Evolutionary conservation across 2,329 filamentous ascomycete genomes (phyloP).

Genomic region (Aspergillus pseudoglaucus): DNA sequence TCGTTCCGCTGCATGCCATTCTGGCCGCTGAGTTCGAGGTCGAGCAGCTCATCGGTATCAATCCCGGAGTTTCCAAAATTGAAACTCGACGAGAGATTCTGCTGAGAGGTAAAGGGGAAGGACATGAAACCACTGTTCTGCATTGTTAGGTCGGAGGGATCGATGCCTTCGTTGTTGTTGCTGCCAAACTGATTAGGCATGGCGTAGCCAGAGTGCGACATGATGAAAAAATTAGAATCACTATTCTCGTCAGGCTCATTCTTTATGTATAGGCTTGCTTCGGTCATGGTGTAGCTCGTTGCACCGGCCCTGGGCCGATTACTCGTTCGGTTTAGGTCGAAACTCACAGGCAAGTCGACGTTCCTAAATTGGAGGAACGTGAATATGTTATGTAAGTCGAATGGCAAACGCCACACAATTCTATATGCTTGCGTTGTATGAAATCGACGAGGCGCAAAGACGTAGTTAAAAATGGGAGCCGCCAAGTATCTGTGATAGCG

Average conservation of each 20-base stretch:
- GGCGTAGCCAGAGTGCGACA: slow-evolving; percentile 44
- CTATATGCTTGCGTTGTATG: too few species aligned
- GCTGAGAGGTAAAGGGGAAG: slow-evolving; percentile 55
- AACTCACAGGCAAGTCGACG: not conserved
- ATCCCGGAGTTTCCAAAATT: slow-evolving; percentile 72
- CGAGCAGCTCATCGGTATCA: slow-evolving; percentile 81
- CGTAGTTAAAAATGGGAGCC: too few species aligned
- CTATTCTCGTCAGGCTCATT: slow-evolving; percentile 60
- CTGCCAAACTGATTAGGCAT: slow-evolving; percentile 49
- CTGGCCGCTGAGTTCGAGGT: slow-evolving; percentile 45
- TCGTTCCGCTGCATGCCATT: slow-evolving; percentile 30
- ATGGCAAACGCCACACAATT: too few species aligned
- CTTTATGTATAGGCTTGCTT: slow-evolving; percentile 60
- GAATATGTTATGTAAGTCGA: not conserved
- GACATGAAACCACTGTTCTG: slow-evolving; percentile 46
- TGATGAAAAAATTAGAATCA: slow-evolving; percentile 44
- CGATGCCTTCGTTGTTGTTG: slow-evolving; percentile 56
- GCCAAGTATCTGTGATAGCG: too few species aligned
- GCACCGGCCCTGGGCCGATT: slow-evolving; percentile 2
- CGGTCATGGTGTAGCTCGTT: slow-evolving; percentile 40
- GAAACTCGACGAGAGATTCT: slow-evolving; percentile 65
- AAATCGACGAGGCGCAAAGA: too few species aligned
- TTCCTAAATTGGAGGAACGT: not conserved
- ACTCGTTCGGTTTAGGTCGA: not conserved
- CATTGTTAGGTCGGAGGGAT: slow-evolving; percentile 81